These are phyloP conservation scores for Yarrowia divulgata DNA, from an alignment of 805 yeast species.

Conservation along the genomic window DNA sequence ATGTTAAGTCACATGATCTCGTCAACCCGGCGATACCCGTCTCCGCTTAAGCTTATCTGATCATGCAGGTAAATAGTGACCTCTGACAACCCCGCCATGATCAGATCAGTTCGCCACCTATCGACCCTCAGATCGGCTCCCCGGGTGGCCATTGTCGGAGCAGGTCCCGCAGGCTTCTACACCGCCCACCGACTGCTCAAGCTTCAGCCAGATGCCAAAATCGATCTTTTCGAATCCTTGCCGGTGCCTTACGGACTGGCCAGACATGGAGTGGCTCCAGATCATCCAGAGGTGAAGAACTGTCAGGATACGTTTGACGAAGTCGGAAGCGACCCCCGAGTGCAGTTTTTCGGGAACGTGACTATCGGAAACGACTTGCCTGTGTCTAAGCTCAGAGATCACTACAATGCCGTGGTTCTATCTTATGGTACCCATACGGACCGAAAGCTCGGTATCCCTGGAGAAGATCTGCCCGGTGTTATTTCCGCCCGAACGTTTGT, in stretches of 20 bases:
- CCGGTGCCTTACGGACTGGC: slow-evolving; percentile 94
- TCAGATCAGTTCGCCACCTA: slow-evolving; percentile 29
- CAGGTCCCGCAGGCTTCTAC: slow-evolving; percentile 97
- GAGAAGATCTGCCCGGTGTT: slow-evolving; percentile 67
- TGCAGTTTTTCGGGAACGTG: slow-evolving; percentile 75
- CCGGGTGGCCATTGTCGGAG: slow-evolving; percentile 79
- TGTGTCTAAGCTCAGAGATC: slow-evolving; percentile 57
- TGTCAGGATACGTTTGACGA: slow-evolving; percentile 74
- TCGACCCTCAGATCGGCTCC: slow-evolving; percentile 32
- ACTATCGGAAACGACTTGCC: slow-evolving; percentile 68
- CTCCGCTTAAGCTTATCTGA: slow-evolving; percentile 15
- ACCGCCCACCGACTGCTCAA: slow-evolving; percentile 77
- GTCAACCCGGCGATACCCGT: background rate
- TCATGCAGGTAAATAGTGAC: slow-evolving; percentile 10
- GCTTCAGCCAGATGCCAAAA: slow-evolving; percentile 54
- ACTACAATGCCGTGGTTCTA: slow-evolving; percentile 76
- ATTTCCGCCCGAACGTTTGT: slow-evolving; percentile 85
- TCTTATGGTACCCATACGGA: slow-evolving; percentile 81
- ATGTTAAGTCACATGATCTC: background rate
- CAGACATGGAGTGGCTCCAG: slow-evolving; percentile 98
- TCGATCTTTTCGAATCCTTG: slow-evolving; percentile 81
- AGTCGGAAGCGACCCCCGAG: slow-evolving; percentile 51
- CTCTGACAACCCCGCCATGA: slow-evolving; percentile 13
- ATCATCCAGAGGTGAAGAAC: slow-evolving; percentile 92
- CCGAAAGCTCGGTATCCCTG: slow-evolving; percentile 61